phyloP scores from a whole-genome alignment of 2,329 filamentous ascomycete genomes.

The Xenosphaeropsis pyriputrescens region DNA sequence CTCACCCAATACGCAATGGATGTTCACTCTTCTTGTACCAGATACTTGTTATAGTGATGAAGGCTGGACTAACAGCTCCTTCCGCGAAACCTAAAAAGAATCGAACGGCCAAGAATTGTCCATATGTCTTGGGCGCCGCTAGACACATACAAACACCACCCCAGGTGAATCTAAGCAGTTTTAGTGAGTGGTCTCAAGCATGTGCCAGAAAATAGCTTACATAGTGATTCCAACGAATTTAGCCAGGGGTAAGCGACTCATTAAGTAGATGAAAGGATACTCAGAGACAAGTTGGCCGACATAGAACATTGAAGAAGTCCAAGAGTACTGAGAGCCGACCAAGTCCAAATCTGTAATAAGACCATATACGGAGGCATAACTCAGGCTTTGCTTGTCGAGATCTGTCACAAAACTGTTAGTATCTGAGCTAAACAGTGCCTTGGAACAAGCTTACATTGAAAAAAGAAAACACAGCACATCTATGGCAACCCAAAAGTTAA shows the following conservation, averaged over 20 bases:
- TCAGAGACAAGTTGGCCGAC: slow-evolving; percentile 45
- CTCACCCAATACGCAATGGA: too few relatives aligned
- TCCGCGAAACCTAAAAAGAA: slow-evolving; percentile 25
- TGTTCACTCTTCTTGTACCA: slow-evolving; percentile 29
- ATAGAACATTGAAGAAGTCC: slow-evolving; percentile 46
- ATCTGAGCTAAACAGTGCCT: not conserved
- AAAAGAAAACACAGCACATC: slow-evolving; percentile 12
- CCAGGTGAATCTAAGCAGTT: slow-evolving; percentile 26
- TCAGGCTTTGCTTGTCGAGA: slow-evolving; percentile 20
- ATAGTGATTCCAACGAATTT: slow-evolving; percentile 37
- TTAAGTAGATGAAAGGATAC: slow-evolving; percentile 33
- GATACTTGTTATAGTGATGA: slow-evolving; percentile 43
- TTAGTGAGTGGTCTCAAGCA: too few relatives aligned
- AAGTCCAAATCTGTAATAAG: slow-evolving; percentile 30
- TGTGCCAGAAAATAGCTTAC: too few relatives aligned
- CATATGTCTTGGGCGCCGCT: slow-evolving; percentile 18
- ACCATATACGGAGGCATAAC: slow-evolving; percentile 33
- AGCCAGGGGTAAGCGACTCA: slow-evolving; percentile 37
- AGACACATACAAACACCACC: slow-evolving; percentile 26
- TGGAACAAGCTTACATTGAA: slow-evolving; percentile 1
- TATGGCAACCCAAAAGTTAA: not conserved
- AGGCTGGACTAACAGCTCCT: slow-evolving; percentile 26
- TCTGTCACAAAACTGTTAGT: slow-evolving; percentile 14
- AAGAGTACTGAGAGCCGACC: slow-evolving; percentile 34
- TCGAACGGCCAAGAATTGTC: slow-evolving; percentile 19